Evolutionary conservation across 2,329 filamentous ascomycete species (phyloP).

Genomic region (Aspergillus amoenus): DNA sequence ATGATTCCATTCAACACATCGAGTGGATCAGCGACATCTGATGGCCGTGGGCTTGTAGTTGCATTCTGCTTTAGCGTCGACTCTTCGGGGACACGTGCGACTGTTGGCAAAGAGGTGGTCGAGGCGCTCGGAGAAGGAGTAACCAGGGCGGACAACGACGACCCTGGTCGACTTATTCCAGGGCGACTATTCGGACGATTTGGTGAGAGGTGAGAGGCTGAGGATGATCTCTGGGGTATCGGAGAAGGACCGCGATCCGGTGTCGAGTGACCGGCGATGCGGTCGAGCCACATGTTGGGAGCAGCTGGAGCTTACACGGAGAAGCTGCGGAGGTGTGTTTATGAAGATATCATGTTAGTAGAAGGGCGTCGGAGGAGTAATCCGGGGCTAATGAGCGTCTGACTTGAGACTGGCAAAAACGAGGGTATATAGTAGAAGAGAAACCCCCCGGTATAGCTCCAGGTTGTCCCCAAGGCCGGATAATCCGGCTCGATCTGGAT

Average conservation of each 20-base stretch:
- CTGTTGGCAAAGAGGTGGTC: conserved; percentile 69
- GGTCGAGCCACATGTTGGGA: conserved; percentile 79
- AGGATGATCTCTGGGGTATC: conserved; percentile 64
- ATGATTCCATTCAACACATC: conserved; percentile 66
- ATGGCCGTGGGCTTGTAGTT: conserved; percentile 48
- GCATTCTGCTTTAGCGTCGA: conserved; percentile 62
- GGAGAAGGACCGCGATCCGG: conserved; percentile 70
- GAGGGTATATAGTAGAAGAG: background rate
- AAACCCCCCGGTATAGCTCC: background rate
- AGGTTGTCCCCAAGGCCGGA: conserved; percentile 1
- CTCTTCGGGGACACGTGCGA: conserved; percentile 63
- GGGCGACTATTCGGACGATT: conserved; percentile 68
- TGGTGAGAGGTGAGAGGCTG: conserved; percentile 67
- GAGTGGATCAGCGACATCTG: conserved; percentile 66
- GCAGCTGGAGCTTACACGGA: conserved; percentile 7
- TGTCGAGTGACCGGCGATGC: conserved; percentile 71
- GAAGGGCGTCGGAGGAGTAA: background rate
- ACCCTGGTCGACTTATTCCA: conserved; percentile 68
- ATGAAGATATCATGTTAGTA: background rate
- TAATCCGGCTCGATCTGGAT: background rate
- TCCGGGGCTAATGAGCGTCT: background rate
- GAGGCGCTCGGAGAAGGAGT: conserved; percentile 72
- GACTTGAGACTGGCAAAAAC: background rate
- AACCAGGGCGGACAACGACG: conserved; percentile 73
- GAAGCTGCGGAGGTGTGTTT: conserved; percentile 12